phyloP scores from a whole-genome alignment of 2,329 filamentous ascomycete genomes.

The Neonectria hederae region DNA sequence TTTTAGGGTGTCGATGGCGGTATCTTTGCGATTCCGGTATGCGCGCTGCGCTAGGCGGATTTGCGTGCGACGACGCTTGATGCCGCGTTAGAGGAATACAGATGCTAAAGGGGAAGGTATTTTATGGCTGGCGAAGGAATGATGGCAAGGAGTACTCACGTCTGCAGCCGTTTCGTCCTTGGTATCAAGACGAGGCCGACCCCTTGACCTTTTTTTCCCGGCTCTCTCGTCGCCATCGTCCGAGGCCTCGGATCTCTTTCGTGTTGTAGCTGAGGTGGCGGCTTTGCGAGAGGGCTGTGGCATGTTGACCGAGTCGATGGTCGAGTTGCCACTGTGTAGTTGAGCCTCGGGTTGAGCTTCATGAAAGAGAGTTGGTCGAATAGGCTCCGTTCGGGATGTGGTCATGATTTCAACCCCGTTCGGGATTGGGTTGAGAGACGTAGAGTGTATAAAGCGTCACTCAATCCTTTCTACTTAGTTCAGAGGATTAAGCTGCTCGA shows the following conservation, averaged over 20 bases:
- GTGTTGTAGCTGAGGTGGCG: not conserved
- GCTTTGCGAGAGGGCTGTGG: not conserved
- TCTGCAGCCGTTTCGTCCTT: conserved; percentile 81
- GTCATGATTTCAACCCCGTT: not conserved
- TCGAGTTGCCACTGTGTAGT: not conserved
- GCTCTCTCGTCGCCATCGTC: conserved; percentile 50
- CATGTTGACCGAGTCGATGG: not conserved
- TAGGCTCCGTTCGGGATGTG: not conserved
- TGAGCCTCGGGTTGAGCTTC: not conserved
- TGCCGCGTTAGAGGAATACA: conserved; percentile 35
- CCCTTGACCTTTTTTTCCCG: conserved; percentile 70
- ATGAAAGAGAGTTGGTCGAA: not conserved
- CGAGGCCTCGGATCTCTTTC: conserved; percentile 38
- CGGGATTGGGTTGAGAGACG: not conserved
- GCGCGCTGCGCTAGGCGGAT: conserved; percentile 87
- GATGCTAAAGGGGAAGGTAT: not conserved
- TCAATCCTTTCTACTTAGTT: not conserved
- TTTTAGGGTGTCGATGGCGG: conserved; percentile 78
- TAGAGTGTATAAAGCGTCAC: not conserved
- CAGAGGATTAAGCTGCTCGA: not conserved
- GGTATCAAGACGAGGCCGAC: conserved; percentile 79
- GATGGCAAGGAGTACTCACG: conserved; percentile 64
- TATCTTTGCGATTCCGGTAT: conserved; percentile 86
- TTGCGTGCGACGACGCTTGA: conserved; percentile 81
- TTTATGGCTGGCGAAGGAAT: not conserved